These are phyloP conservation scores for Cordyceps cicadae DNA, from an alignment of 2,329 filamentous ascomycete species.

Conservation along the genomic window DNA sequence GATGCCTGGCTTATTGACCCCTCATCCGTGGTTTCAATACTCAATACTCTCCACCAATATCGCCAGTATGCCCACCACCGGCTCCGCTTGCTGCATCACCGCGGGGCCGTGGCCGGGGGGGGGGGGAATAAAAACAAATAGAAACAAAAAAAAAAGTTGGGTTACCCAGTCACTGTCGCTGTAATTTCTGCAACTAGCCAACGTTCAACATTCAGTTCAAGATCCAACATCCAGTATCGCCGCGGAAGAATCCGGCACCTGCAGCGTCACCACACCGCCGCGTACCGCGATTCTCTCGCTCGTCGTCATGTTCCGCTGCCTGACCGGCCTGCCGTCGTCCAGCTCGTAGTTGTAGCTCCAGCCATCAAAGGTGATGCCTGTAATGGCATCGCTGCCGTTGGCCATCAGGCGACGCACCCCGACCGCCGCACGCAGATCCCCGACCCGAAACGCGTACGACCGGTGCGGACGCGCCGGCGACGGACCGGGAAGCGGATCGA, in stretches of 20 bases:
- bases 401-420: conserved; percentile 44
- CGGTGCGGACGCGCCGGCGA: conserved; percentile 22
- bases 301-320: conserved; percentile 45
- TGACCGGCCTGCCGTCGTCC: conserved; percentile 42
- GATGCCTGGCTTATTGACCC: neutral
- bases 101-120: neutral
- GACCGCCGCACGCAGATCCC: conserved; percentile 15
- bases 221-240: conserved; percentile 27
- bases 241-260: conserved; percentile 35
- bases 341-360: conserved; percentile 55
- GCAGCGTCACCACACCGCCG: conserved; percentile 29
- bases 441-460: conserved; percentile 33
- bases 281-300: conserved; percentile 34
- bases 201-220: neutral
- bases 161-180: no score
- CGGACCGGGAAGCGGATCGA: conserved; percentile 17
- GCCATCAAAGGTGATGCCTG: conserved; percentile 53
- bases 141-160: no score
- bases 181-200: no score
- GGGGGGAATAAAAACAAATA: no score
- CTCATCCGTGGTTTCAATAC: neutral
- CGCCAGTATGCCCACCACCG: neutral
- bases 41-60: neutral
- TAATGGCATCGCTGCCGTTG: conserved; percentile 56
- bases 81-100: neutral